These are phyloP conservation scores for Cercospora zeina DNA, from an alignment of 2,329 filamentous ascomycete species.

Conservation along the genomic window DNA sequence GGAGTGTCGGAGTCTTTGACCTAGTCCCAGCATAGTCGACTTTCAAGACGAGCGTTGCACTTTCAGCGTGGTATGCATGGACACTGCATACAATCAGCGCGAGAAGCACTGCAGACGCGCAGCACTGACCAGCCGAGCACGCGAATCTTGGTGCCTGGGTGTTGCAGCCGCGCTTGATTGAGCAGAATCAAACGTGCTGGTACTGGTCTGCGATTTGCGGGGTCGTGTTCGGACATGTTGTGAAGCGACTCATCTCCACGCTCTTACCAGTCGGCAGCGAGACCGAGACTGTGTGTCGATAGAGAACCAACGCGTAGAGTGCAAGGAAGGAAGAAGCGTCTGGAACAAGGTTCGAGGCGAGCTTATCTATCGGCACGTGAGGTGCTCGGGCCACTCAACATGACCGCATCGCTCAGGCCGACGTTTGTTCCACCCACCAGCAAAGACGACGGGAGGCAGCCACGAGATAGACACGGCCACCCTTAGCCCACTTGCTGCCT, in stretches of 20 bases:
- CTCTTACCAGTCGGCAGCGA: background rate
- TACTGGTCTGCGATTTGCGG: constrained; percentile 48
- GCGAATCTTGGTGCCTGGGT: constrained; percentile 73
- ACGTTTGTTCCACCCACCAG: constrained; percentile 1
- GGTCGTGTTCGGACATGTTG: constrained; percentile 9
- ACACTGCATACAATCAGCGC: constrained; percentile 51
- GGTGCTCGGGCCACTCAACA: constrained; percentile 7
- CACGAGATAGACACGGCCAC: constrained; percentile 6
- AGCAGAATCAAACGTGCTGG: constrained; percentile 56
- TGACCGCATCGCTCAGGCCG: constrained; percentile 13
- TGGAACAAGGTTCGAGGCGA: constrained; percentile 1
- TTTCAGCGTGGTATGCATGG: constrained; percentile 56
- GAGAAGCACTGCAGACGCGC: background rate
- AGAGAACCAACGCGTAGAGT: background rate
- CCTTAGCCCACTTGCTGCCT: background rate
- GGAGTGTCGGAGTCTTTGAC: constrained; percentile 47
- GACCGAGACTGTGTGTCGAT: background rate
- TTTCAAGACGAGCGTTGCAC: constrained; percentile 65
- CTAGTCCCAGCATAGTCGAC: constrained; percentile 60
- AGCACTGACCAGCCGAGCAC: constrained; percentile 84
- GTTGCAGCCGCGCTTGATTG: constrained; percentile 44
- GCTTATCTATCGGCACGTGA: constrained; percentile 17
- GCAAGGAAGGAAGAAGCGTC: background rate
- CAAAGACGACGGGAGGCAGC: constrained; percentile 7
- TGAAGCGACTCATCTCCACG: background rate